Evolutionary conservation across 495 filamentous ascomycete genomes (phyloP).

Genomic region (Choiromyces venosus): DNA sequence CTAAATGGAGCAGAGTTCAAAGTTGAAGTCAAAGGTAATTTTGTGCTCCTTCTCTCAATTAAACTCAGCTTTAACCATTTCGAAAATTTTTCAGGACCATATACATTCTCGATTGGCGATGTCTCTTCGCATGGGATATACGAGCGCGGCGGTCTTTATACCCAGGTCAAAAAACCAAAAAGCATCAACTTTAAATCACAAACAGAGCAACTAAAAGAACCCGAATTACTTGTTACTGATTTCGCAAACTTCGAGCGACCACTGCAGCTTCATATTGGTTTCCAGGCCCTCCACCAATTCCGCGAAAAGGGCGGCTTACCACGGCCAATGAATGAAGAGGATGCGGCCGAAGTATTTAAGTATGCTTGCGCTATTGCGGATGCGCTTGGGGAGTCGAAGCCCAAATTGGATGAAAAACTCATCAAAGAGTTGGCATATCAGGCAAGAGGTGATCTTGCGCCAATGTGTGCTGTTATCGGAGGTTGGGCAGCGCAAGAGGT

Average conservation of each 20-base stretch:
- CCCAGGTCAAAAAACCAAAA: constrained; percentile 97
- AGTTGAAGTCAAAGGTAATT: constrained; percentile 73
- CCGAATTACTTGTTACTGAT: constrained; percentile 85
- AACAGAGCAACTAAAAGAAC: constrained; percentile 68
- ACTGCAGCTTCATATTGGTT: constrained; percentile 80
- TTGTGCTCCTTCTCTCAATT: too few relatives aligned
- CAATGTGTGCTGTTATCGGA: constrained; percentile 93
- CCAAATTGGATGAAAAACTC: constrained; percentile 85
- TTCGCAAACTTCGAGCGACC: constrained; percentile 97
- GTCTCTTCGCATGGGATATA: constrained; percentile 82
- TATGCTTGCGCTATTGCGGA: constrained; percentile 64
- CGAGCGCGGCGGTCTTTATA: constrained; percentile 77
- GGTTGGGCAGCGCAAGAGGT: constrained; percentile 94
- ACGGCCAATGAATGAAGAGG: constrained; percentile 71
- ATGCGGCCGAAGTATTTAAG: constrained; percentile 71
- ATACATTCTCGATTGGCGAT: constrained; percentile 95
- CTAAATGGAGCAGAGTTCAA: constrained; percentile 77
- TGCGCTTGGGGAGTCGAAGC: constrained; percentile 55
- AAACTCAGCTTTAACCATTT: not conserved
- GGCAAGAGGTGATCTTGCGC: constrained; percentile 82
- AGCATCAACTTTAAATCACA: constrained; percentile 82
- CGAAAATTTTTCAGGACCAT: constrained; percentile 54
- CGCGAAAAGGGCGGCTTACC: constrained; percentile 65
- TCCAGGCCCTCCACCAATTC: constrained; percentile 88
- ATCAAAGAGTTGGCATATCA: constrained; percentile 92